phyloP scores from a whole-genome alignment of 768 basidiomycete species.

The Rhodotorula toruloides region DNA sequence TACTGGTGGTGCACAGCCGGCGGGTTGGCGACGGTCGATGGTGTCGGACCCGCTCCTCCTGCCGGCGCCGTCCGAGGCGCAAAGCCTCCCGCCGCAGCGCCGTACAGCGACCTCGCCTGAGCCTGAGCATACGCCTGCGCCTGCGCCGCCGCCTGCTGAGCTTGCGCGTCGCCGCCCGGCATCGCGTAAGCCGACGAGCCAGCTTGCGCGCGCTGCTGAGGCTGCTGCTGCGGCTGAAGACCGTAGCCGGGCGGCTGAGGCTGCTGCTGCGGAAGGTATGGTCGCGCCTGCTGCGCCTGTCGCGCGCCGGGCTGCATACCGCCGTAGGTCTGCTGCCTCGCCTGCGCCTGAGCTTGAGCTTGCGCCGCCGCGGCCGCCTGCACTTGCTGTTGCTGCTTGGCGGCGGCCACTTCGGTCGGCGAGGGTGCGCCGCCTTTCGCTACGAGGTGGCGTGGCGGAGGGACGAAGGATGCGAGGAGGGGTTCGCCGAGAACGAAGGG shows the following conservation, averaged over 20 bases:
- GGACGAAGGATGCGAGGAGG: slow-evolving; percentile 54
- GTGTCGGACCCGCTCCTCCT: not conserved
- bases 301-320: slow-evolving; percentile 79
- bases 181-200: no score
- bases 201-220: slow-evolving; percentile 47
- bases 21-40: slow-evolving; percentile 35
- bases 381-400: slow-evolving; percentile 48
- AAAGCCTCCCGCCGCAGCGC: slow-evolving; percentile 16
- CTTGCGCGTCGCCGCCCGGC: slow-evolving; percentile 39
- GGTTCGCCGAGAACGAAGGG: slow-evolving; percentile 99
- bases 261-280: slow-evolving; percentile 88
- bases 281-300: slow-evolving; percentile 83
- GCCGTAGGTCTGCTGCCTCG: slow-evolving; percentile 56
- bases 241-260: slow-evolving; percentile 51
- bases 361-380: not conserved
- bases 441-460: slow-evolving; percentile 24
- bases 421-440: slow-evolving; percentile 10
- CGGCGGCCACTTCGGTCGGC: slow-evolving; percentile 6
- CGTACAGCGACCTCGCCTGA: slow-evolving; percentile 23
- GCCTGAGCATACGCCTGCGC: slow-evolving; percentile 27
- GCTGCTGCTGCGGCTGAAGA: slow-evolving; percentile 49
- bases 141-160: slow-evolving; percentile 31
- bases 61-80: not conserved
- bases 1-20: slow-evolving; percentile 43
- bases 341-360: not conserved